Conservation (phyloP, 208 protist species). For the Naegleria lovaniensis region DNA sequence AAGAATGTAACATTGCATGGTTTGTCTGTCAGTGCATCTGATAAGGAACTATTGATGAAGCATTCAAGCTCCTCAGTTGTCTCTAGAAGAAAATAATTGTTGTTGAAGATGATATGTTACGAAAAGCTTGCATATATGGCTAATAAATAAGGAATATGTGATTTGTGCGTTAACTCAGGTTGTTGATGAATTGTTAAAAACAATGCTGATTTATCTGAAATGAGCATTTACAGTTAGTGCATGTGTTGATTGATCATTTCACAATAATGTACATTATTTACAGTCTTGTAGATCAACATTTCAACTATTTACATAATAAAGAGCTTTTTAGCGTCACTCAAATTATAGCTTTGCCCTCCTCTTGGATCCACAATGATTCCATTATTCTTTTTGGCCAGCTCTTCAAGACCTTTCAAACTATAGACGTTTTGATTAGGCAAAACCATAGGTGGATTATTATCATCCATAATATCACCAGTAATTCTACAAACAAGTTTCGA, state of each 20-base stretch:
- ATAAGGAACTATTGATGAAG: not conserved
- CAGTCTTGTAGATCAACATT: no score
- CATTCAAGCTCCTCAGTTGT: not conserved
- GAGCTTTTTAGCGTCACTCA: not conserved
- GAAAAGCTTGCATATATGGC: no score
- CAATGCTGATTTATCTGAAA: no score
- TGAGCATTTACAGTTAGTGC: no score
- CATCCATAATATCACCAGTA: conserved; percentile 50
- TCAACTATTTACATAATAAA: conserved; percentile 18
- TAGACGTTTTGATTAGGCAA: conserved; percentile 61
- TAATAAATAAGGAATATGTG: not conserved
- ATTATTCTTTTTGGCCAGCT: not conserved
- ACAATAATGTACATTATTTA: no score
- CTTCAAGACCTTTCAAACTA: not conserved
- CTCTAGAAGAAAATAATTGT: not conserved
- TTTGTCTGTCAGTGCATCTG: not conserved
- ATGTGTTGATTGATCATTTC: no score
- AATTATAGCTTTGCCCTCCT: not conserved
- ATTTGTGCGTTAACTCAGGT: no score
- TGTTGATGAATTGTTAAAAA: no score
- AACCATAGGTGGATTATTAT: conserved; percentile 57
- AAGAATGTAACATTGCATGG: not conserved
- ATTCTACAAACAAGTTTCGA: conserved; percentile 53
- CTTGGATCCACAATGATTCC: conserved; percentile 5
- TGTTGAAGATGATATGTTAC: not conserved